Evolutionary conservation across 345 rosid genomes (phyloP).

Genomic region (Citrus inodora): DNA sequence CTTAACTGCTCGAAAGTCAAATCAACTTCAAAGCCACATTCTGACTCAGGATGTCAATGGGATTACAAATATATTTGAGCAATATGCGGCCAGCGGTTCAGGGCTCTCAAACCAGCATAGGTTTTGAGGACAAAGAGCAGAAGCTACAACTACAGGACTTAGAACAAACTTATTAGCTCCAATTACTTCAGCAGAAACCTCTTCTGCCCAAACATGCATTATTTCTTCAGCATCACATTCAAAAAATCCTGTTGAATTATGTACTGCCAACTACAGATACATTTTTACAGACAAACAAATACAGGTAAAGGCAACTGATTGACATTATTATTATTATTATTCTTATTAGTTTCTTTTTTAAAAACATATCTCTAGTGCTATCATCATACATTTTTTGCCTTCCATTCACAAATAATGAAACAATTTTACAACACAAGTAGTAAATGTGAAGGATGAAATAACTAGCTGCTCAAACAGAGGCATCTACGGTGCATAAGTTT

Average conservation of each 20-base stretch:
- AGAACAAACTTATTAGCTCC: not conserved
- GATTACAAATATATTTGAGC: too few species aligned
- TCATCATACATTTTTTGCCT: constrained; percentile 6
- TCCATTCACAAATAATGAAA: not conserved
- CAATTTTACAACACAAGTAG: not conserved
- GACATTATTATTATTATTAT: not conserved
- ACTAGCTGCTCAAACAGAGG: not conserved
- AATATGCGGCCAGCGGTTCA: too few species aligned
- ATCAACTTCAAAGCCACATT: constrained; percentile 1
- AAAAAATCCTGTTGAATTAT: constrained; percentile 1
- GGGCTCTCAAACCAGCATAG: not conserved
- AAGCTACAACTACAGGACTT: not conserved
- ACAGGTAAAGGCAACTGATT: not conserved
- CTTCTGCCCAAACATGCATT: not conserved
- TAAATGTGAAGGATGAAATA: too few species aligned
- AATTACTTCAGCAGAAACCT: not conserved
- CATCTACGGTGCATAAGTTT: constrained; percentile 15
- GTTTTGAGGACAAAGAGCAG: not conserved
- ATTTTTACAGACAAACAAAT: not conserved
- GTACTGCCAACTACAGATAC: constrained; percentile 6
- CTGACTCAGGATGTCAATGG: not conserved
- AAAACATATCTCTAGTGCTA: not conserved
- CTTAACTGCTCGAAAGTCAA: not conserved
- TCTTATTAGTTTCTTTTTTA: too few species aligned
- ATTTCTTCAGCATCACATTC: not conserved